phyloP scores from a whole-genome alignment of 2,329 filamentous ascomycete species.

The Trichoderma cornu-damae region DNA sequence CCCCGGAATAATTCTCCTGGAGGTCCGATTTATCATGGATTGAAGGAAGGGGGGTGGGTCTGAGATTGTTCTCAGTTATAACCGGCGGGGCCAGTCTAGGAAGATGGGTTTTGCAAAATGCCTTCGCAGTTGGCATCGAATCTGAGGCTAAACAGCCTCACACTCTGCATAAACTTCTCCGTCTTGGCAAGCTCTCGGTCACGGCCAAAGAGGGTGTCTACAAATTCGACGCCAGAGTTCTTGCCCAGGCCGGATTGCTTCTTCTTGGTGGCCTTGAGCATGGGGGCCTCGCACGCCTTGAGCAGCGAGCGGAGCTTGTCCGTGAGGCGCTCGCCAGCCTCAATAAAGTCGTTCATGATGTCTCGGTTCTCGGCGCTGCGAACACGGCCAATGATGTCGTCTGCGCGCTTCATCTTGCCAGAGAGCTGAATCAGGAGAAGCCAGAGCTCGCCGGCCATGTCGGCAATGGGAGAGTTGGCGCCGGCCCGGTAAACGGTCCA shows the following conservation, averaged over 20 bases:
- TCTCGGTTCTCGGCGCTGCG: slow-evolving; percentile 68
- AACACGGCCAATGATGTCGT: slow-evolving; percentile 70
- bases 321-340: slow-evolving; percentile 80
- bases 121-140: slow-evolving; percentile 96
- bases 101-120: slow-evolving; percentile 62
- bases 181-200: slow-evolving; percentile 86
- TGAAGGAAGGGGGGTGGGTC: background rate
- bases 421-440: slow-evolving; percentile 88
- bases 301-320: slow-evolving; percentile 79
- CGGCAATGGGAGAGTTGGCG: slow-evolving; percentile 74
- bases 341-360: slow-evolving; percentile 84
- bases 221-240: slow-evolving; percentile 90
- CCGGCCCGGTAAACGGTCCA: slow-evolving; percentile 94
- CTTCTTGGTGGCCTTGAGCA: slow-evolving; percentile 85
- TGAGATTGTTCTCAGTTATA: background rate
- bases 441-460: slow-evolving; percentile 93
- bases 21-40: slow-evolving; percentile 13
- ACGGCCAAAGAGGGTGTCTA: slow-evolving; percentile 89
- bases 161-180: slow-evolving; percentile 85
- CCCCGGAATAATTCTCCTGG: slow-evolving; percentile 7
- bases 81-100: slow-evolving; percentile 35
- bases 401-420: slow-evolving; percentile 87
- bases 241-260: slow-evolving; percentile 67
- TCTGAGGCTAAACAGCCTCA: slow-evolving; percentile 83
- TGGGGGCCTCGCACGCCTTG: slow-evolving; percentile 87